Conservation (phyloP, 2,329 filamentous ascomycete species). For the Ophiostoma sp. region DNA sequence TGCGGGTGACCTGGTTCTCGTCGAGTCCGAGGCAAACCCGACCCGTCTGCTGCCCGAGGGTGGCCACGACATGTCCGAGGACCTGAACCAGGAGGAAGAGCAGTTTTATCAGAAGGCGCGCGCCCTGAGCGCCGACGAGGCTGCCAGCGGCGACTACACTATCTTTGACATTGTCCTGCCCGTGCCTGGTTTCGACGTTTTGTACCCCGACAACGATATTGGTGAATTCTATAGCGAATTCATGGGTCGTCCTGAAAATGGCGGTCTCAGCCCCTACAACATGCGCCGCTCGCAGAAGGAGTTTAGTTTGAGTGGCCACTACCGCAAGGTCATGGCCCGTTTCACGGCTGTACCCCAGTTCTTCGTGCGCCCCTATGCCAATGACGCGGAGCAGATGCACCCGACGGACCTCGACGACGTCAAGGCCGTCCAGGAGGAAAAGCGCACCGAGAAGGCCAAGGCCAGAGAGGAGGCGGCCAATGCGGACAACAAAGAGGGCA, state of each 20-base stretch:
- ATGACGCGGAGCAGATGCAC: conserved; percentile 79
- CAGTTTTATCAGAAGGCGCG: conserved; percentile 60
- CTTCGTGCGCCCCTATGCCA: conserved; percentile 68
- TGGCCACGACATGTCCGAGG: conserved; percentile 64
- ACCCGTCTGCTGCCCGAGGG: conserved; percentile 41
- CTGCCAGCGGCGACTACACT: conserved; percentile 69
- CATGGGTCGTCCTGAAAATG: conserved; percentile 79
- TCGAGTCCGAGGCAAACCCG: conserved; percentile 39
- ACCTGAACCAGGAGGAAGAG: conserved; percentile 50
- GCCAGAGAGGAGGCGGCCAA: background rate
- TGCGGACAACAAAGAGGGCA: background rate
- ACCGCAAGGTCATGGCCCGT: conserved; percentile 77
- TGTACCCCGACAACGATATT: conserved; percentile 81
- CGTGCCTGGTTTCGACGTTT: conserved; percentile 84
- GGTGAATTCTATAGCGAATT: conserved; percentile 82
- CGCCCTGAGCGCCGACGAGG: conserved; percentile 74
- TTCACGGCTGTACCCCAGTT: conserved; percentile 66
- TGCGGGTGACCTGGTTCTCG: conserved; percentile 79
- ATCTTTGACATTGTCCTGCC: conserved; percentile 91
- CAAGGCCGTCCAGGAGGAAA: conserved; percentile 34
- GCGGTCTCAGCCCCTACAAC: conserved; percentile 74
- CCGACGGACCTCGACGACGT: conserved; percentile 80
- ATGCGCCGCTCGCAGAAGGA: conserved; percentile 88
- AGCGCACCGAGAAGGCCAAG: background rate
- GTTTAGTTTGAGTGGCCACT: conserved; percentile 83